Base-by-base conservation (phyloP, 2,329 filamentous ascomycete species). In the Lithohypha guttulata region DNA sequence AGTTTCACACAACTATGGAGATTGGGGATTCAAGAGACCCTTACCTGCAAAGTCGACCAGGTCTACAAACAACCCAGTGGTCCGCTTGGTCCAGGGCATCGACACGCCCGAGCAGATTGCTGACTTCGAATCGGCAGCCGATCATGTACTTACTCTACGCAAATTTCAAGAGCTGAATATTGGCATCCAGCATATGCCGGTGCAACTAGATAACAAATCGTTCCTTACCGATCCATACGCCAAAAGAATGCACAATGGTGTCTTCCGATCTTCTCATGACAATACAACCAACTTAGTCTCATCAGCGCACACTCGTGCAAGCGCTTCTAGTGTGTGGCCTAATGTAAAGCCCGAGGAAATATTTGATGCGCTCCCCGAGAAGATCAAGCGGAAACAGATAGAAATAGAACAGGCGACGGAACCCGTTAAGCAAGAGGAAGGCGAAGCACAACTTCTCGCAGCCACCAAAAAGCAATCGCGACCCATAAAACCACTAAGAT, bases 1-100 rank as follows among this genome's bases (percentile, higher is more conserved):
- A 30, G 71, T 77, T 13, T 87, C 86, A 6, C 71, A 84, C 17
- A 66, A 70, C 27, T 75, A 75, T 54, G 89, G 89, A 23, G 89
- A 96, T 55, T 96, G 89, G 87, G 89, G 89, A 10, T 66, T 95
- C 52, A 96, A 96, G 65, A 71, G 89, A 40, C 71, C 85, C 1
- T 68, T 96, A 4, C 89, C 89, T 1, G 63, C 80, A 6, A 80
- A 80, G 57, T 78, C 81, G 2, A 87, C 84, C 4, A 74, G 77
- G 14, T 75, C 75, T 39, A 77, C 77, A 5, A 76, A 79, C 5
- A 79, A 77, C n/a, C 83, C 86, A 7, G 68, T 83, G 34, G 73
- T 94, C 39, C 76, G 84, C 48, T 64, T 96, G 50, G 42, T 42
- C 39, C 78, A 77, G 53, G 73, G 81, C 44, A 71, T 93, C 48